Evolutionary conservation across 1,284 basidiomycete species (phyloP), one percentile per base, ranked within the genome.

Genomic region (Salmacisia buchloeana): DNA sequence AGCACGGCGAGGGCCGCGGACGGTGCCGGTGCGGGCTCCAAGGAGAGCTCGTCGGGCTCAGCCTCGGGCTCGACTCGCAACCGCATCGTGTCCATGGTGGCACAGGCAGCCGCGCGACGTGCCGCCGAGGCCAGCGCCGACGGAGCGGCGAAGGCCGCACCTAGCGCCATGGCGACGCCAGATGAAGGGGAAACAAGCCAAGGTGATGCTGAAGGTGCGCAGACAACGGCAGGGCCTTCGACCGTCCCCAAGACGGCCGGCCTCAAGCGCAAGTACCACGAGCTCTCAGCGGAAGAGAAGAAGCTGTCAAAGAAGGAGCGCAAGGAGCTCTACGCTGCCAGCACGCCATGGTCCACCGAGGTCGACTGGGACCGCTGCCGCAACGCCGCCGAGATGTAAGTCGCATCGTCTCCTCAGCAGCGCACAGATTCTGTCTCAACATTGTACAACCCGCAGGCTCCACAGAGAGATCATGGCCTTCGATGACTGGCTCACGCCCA

Each of bases 401-500:
- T 67, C 15, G 2, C 21, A 29, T 39, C 31, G 36, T 62, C 6
- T 25, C 21, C 59, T 39, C 9, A 15, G 13, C 15, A 21, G 25
- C n/a, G n/a, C n/a, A n/a, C n/a, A n/a, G n/a, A n/a, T n/a, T n/a
- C n/a, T n/a, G n/a, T n/a, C n/a, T n/a, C n/a, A n/a, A n/a, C 39
- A 15, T 15, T 41, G 15, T 41, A 15, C n/a, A n/a, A n/a, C n/a
- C 29, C 1, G 13, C 60, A 68, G 64, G 67, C 63, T 79, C 36
- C 72, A 76, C 64, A 69, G 71, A 31, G 77, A 79, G 61, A 58
- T 79, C 12, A 68, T 71, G 15, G 89, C 92, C 0, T 97, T 92
- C 75, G 86, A 90, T 21, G 81, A 85, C 2, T 96, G 92, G 84
- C 90, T 97, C 79, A 89, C 90, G 0, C 94, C 94, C 0, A 89